These are phyloP conservation scores for Hevea brasiliensis DNA, from an alignment of 345 rosid genomes.

Conservation along the genomic window DNA sequence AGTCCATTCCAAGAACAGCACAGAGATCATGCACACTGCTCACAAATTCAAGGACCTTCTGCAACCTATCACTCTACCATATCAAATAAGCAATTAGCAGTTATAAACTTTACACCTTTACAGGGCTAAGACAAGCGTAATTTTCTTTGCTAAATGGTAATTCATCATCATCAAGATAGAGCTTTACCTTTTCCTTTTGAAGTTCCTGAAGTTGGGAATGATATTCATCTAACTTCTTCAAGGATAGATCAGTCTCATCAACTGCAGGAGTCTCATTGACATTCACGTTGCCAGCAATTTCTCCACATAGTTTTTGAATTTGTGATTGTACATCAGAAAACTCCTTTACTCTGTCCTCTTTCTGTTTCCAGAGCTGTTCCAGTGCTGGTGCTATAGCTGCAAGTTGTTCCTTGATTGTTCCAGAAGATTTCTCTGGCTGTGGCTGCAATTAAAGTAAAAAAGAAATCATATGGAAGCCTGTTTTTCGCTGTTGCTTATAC, in stretches of 20 bases:
- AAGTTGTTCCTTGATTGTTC: slow-evolving; percentile 96
- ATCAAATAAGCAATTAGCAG: slow-evolving; percentile 23
- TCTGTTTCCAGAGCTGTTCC: slow-evolving; percentile 87
- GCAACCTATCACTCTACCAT: slow-evolving; percentile 81
- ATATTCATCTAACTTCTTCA: slow-evolving; percentile 79
- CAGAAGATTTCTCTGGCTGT: slow-evolving; percentile 75
- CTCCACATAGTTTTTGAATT: slow-evolving; percentile 85
- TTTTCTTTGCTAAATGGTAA: not conserved
- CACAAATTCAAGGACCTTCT: slow-evolving; percentile 84
- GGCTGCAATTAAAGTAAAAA: slow-evolving; percentile 20
- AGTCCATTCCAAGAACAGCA: slow-evolving; percentile 86
- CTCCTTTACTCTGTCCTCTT: slow-evolving; percentile 79
- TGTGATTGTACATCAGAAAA: slow-evolving; percentile 80
- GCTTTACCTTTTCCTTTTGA: slow-evolving; percentile 80
- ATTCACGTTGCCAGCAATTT: slow-evolving; percentile 69
- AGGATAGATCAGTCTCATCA: slow-evolving; percentile 78
- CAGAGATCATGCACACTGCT: slow-evolving; percentile 95
- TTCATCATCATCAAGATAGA: not conserved
- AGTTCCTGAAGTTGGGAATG: slow-evolving; percentile 80
- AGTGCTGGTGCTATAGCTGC: slow-evolving; percentile 90
- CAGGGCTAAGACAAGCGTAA: not conserved
- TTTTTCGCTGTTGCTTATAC: not conserved
- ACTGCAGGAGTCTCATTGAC: slow-evolving; percentile 55
- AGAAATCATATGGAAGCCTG: slow-evolving; percentile 5
- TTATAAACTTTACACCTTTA: not conserved